Conservation (phyloP, 2,329 filamentous ascomycete genomes). For the Escovopsis sp. region DNA sequence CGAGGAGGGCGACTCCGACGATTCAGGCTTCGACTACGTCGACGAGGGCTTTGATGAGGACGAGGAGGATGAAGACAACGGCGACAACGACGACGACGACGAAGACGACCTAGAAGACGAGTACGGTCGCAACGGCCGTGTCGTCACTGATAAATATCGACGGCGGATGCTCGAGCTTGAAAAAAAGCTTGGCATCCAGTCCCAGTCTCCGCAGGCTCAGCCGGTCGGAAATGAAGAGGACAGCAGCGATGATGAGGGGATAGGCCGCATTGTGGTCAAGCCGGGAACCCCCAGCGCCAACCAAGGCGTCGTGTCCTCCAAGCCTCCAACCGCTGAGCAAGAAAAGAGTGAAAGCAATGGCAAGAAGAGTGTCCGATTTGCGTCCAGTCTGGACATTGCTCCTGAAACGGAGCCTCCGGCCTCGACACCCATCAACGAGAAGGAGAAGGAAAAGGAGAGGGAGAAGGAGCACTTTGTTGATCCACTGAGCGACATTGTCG, state of each 20-base stretch:
- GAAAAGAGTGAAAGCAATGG: constrained; percentile 9
- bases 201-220: constrained; percentile 40
- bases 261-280: constrained; percentile 41
- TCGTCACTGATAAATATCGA: constrained; percentile 61
- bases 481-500: constrained; percentile 38
- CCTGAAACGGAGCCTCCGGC: constrained; percentile 15
- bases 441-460: constrained; percentile 12
- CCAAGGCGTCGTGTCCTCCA: constrained; percentile 12
- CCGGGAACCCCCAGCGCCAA: constrained; percentile 9
- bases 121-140: constrained; percentile 53
- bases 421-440: constrained; percentile 3
- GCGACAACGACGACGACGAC: constrained; percentile 9
- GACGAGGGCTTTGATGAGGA: constrained; percentile 36
- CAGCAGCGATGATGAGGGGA: constrained; percentile 31
- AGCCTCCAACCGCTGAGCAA: constrained; percentile 20
- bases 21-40: constrained; percentile 39
- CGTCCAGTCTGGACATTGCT: constrained; percentile 58
- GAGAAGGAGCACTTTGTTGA: constrained; percentile 23
- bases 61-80: no score
- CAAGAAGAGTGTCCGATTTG: constrained; percentile 71
- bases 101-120: constrained; percentile 60
- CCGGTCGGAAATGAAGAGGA: constrained; percentile 35
- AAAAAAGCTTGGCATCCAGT: constrained; percentile 51
- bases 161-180: constrained; percentile 77
- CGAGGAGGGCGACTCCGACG: constrained; percentile 48